phyloP scores from a whole-genome alignment of 306 rosid species.

The Quercus suber region DNA sequence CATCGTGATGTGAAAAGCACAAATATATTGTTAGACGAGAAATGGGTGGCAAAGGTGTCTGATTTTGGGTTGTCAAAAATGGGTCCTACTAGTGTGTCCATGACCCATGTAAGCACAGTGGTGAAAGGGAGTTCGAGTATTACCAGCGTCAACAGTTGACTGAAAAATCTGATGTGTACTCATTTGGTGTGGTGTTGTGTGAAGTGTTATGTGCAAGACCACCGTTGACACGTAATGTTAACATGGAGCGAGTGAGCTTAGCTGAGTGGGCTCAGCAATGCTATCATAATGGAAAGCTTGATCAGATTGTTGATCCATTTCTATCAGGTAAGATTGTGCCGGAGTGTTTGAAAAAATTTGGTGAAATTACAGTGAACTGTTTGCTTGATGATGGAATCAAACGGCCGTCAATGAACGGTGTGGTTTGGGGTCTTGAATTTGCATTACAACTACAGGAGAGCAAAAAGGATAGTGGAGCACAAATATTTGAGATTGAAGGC shows the following conservation, averaged over 20 bases:
- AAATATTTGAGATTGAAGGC: too few species aligned
- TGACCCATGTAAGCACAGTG: conserved; percentile 26
- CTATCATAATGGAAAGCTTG: neutral
- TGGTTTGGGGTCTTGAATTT: conserved; percentile 10
- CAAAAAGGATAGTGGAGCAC: too few species aligned
- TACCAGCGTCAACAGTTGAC: neutral
- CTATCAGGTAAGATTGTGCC: conserved; percentile 9
- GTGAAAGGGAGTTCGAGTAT: conserved; percentile 32
- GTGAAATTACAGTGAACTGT: neutral
- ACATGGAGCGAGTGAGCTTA: conserved; percentile 6
- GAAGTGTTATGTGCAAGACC: neutral
- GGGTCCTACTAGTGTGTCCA: neutral
- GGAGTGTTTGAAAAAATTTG: conserved; percentile 12
- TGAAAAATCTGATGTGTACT: too few species aligned
- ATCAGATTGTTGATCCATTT: conserved; percentile 11
- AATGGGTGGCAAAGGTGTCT: conserved; percentile 24
- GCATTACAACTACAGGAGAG: too few species aligned
- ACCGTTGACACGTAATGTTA: neutral
- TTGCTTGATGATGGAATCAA: too few species aligned
- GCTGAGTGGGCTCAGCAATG: conserved; percentile 12
- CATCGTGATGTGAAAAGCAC: conserved; percentile 30
- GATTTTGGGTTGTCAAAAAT: conserved; percentile 31
- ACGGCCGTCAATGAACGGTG: too few species aligned
- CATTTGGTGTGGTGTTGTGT: too few species aligned
- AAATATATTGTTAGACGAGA: conserved; percentile 18